Conservation (phyloP, 306 rosid genomes). For the Medicago truncatula region MtrunA17r5.0-ANR NC_053048.1:34238001-34238500, state of each 20-base stretch:
- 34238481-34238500: no score
- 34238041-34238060: constrained; percentile 1
- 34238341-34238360: background rate
- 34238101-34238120: background rate
- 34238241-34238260: constrained; percentile 17
- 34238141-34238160: background rate
- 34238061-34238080: constrained; percentile 3
- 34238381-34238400: background rate
- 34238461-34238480: no score
- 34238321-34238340: background rate
- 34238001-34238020: background rate
- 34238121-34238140: background rate
- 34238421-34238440: background rate
- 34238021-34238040: constrained; percentile 15
- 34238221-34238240: background rate
- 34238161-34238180: background rate
- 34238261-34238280: constrained; percentile 2
- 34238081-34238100: background rate
- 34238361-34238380: background rate
- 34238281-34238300: background rate
- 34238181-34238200: background rate
- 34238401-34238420: background rate
- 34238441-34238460: no score
- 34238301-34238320: background rate
- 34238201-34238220: background rate